Conservation (phyloP, 1,284 basidiomycete genomes). For the Porodaedalea pini region DNA sequence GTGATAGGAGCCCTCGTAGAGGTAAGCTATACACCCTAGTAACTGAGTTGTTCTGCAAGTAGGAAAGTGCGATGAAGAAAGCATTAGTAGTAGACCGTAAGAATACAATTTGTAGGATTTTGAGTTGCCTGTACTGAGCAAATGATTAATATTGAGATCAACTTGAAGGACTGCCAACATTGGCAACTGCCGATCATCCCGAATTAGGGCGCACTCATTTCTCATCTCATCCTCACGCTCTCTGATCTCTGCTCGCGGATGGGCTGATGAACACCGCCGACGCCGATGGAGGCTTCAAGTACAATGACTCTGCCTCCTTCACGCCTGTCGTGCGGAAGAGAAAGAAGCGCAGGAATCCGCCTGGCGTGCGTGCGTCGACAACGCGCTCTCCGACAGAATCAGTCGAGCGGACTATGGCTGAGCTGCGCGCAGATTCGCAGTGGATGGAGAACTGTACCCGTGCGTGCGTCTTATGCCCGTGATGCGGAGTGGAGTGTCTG, state of each 20-base stretch:
- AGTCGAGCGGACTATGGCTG: constrained; percentile 6
- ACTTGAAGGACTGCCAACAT: no score
- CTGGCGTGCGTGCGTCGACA: not conserved
- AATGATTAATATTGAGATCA: no score
- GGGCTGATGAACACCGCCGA: constrained; percentile 5
- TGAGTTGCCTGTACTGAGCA: no score
- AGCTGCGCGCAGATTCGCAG: constrained; percentile 8
- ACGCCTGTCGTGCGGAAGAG: constrained; percentile 13
- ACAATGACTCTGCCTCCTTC: constrained; percentile 10
- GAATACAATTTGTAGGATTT: no score
- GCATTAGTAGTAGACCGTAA: no score
- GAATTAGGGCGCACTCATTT: not conserved
- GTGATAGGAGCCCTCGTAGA: not conserved
- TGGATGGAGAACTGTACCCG: constrained; percentile 12
- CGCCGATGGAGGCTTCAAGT: not conserved
- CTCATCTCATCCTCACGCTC: not conserved
- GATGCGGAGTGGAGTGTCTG: constrained; percentile 11
- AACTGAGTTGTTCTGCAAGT: no score
- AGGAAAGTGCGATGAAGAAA: no score
- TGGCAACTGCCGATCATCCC: no score
- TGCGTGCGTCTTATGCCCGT: constrained; percentile 16
- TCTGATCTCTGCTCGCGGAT: not conserved
- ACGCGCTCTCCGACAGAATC: constrained; percentile 2
- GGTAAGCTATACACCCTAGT: no score
- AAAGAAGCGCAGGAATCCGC: constrained; percentile 12